Conservation (phyloP, 257 asterid species). For the Petunia secreta region DNA sequence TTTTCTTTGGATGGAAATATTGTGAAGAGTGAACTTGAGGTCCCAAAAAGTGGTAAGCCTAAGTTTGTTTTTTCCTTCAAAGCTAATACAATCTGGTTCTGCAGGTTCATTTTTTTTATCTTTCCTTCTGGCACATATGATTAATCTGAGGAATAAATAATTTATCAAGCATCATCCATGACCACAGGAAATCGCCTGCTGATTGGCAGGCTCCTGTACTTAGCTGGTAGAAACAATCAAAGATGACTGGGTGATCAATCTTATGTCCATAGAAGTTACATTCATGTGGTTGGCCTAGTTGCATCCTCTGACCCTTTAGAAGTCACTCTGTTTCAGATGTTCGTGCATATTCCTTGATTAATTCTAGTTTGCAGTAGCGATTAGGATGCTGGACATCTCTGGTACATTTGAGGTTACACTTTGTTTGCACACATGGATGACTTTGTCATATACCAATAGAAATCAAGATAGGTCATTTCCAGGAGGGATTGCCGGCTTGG, state of each 20-base stretch:
- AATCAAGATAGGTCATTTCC: background rate
- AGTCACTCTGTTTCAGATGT: background rate
- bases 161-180: background rate
- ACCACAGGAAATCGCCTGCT: background rate
- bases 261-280: conserved; percentile 6
- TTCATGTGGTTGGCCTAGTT: background rate
- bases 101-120: background rate
- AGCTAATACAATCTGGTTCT: conserved; percentile 4
- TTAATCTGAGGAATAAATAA: background rate
- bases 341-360: background rate
- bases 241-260: background rate
- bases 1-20: conserved; percentile 76
- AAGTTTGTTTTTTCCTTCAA: conserved; percentile 21
- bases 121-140: conserved; percentile 14
- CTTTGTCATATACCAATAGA: conserved; percentile 14
- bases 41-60: conserved; percentile 53
- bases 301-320: background rate
- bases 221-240: background rate
- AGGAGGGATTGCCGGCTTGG: background rate
- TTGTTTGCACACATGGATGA: conserved; percentile 1
- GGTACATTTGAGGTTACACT: background rate
- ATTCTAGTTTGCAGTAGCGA: conserved; percentile 17
- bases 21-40: conserved; percentile 42
- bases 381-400: background rate
- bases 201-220: background rate